These are phyloP conservation scores for Leishmania turanica DNA, from an alignment of 208 protist species.

Conservation along the genomic window DNA sequence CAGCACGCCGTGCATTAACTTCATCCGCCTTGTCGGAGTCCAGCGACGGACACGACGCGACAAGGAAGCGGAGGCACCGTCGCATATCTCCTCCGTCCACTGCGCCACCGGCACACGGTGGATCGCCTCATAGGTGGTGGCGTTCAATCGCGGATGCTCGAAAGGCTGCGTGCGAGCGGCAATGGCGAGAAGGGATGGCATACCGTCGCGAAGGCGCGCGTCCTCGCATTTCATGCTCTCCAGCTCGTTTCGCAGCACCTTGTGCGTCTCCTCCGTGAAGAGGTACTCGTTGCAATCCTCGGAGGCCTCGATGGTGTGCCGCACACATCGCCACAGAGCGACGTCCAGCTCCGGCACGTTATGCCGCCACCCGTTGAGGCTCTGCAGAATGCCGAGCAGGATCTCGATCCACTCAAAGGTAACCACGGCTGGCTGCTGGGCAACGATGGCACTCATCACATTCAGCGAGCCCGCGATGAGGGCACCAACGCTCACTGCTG, in stretches of 20 bases:
- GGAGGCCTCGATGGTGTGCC: conserved; percentile 43
- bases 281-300: conserved; percentile 65
- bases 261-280: conserved; percentile 42
- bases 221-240: conserved; percentile 17
- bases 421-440: conserved; percentile 42
- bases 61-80: conserved; percentile 22
- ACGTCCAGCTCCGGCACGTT: conserved; percentile 10
- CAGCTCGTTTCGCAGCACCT: conserved; percentile 28
- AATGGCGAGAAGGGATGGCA: conserved; percentile 27
- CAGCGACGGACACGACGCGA: neutral
- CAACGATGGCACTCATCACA: conserved; percentile 72
- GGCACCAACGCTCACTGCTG: conserved; percentile 24
- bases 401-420: conserved; percentile 87
- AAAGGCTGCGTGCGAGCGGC: conserved; percentile 10
- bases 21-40: neutral
- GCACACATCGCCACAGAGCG: conserved; percentile 49
- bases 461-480: conserved; percentile 60
- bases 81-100: conserved; percentile 22
- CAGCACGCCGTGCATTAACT: neutral
- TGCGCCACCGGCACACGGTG: conserved; percentile 6
- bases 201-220: conserved; percentile 3
- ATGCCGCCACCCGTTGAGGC: conserved; percentile 21
- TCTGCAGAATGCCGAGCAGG: conserved; percentile 33
- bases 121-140: conserved; percentile 3
- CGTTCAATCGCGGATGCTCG: conserved; percentile 1